Evolutionary conservation across 805 yeast genomes (phyloP), one percentile per base, ranked within the genome.

Genomic region (Metschnikowia similis): DNA sequence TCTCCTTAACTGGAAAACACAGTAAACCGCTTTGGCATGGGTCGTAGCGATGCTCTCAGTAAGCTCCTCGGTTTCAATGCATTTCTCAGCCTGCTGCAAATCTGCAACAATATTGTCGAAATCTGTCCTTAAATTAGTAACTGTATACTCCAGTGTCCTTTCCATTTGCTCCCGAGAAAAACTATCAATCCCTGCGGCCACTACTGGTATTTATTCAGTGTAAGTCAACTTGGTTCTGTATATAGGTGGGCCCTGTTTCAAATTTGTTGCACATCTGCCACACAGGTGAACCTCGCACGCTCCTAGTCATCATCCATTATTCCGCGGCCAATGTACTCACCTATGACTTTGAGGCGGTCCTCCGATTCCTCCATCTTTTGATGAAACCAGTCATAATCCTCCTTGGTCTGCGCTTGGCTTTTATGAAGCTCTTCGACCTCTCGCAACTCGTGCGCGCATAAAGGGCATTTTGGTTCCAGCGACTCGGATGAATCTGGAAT

Each of bases 281-380:
- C 45, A 49, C 55, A 46, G 29, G 17, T 17, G 8, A 8, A 7
- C 16, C 17, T 10, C 8, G 8, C 30, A 13, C 45, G 21, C 34
- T 36, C 48, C n/a, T 42, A 42, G 13, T 47, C 40, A 41, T 62
- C 58, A 44, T 84, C 89, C 81, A 91, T 79, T 0, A 86, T 92
- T 1, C 99, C 99, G 50, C 90, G 79, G 1, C 97, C 96, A 41
- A 91, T 79, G 64, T 85, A 91, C 48, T 89, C 95, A 51, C 85
- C 79, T 47, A 92, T 79, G 3, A 84, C 84, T 60, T 82, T 85
- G 65, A 91, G 85, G 55, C 87, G 78, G 56, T 86, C 88, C 2
- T 69, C 70, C n/a, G 71, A 59, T 37, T 75, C 81, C 26, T 70
- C 60, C 50, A 94, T 65, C 5, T 84, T 75, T 32, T 76, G 71